phyloP scores from a whole-genome alignment of 768 basidiomycete genomes.

The Tulasnella sp. region DNA sequence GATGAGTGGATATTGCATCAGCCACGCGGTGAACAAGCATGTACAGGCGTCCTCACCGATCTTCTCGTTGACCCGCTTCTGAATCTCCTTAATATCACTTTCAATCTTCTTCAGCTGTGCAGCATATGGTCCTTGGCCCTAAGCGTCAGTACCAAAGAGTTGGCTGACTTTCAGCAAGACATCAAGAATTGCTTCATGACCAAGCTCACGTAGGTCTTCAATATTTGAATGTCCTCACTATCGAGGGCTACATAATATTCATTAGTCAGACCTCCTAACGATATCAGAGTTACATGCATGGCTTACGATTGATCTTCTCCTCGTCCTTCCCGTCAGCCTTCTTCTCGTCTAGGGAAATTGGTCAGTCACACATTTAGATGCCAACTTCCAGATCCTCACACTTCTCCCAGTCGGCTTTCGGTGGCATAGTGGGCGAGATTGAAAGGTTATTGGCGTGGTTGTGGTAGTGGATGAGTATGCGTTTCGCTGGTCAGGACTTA shows the following conservation, averaged over 20 bases:
- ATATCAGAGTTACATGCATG: neutral
- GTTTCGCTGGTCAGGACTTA: constrained; percentile 3
- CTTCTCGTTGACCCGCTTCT: constrained; percentile 95
- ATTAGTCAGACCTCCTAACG: too few species aligned
- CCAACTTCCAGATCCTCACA: constrained; percentile 41
- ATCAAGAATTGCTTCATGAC: neutral
- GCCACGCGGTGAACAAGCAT: neutral
- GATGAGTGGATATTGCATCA: neutral
- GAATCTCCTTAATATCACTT: constrained; percentile 86
- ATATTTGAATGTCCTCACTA: constrained; percentile 96
- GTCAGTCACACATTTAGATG: too few species aligned
- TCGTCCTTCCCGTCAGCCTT: constrained; percentile 77
- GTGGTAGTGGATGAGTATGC: constrained; percentile 10
- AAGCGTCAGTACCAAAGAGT: constrained; percentile 3
- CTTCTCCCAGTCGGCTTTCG: constrained; percentile 99
- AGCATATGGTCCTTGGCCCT: constrained; percentile 99
- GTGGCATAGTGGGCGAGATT: constrained; percentile 52
- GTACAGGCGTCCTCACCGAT: constrained; percentile 46
- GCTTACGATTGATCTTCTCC: constrained; percentile 77
- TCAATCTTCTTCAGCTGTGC: constrained; percentile 78
- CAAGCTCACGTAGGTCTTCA: constrained; percentile 81
- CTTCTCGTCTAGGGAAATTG: constrained; percentile 55
- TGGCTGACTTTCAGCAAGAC: too few species aligned
- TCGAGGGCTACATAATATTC: constrained; percentile 56
- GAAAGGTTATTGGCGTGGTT: neutral